Base-by-base conservation (phyloP, 2,329 filamentous ascomycete genomes). In the Hirsutella minnesotensis region DNA sequence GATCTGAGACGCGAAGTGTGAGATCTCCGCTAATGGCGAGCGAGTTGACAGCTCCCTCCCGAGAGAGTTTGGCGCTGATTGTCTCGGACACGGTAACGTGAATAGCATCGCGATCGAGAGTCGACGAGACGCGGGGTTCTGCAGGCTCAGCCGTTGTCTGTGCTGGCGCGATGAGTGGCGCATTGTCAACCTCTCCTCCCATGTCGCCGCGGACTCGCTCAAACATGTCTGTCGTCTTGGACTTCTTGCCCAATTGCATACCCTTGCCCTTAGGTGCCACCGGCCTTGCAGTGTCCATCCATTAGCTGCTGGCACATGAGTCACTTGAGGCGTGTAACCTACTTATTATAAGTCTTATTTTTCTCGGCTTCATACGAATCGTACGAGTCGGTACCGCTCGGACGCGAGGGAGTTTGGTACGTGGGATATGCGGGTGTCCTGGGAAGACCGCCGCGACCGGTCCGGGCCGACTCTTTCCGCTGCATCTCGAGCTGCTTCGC, bases 201-300 rank as follows among this genome's bases (percentile, higher is more conserved):
- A 96, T 73, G 51, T 96, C 90, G 46, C 86, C 86, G 51, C 88
- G 83, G 29, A 98, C 89, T 56, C 89, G 85, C 65, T 96, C 90
- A 61, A 94, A 96, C 74, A 96, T 95, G 62, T 94, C 90, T 24
- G 85, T 94, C 19, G 86, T 89, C 72, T 96, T 96, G 47, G 86
- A 94, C 70, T 98, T 98, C 73, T 96, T 96, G 65, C 92, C 92
- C 44, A 98, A 73, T 65, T 96, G 90, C 94, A 98, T 98, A 53
- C 92, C 92, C 72, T 98, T 98, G 55, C 87, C 88, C 67, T 94
- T 87, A 46, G 82, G 77, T 40, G 85, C 77, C 56, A 77, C 60
- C 40, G 74, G 31, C 19, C 44, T 45, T 42, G 30, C 7, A 21
- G 15, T 21, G 4, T 18, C n/a, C n/a, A n/a, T n/a, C n/a, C 19